Evolutionary conservation across 108 stramenopile genomes (phyloP).

Genomic region (Cyclotella sp.): DNA sequence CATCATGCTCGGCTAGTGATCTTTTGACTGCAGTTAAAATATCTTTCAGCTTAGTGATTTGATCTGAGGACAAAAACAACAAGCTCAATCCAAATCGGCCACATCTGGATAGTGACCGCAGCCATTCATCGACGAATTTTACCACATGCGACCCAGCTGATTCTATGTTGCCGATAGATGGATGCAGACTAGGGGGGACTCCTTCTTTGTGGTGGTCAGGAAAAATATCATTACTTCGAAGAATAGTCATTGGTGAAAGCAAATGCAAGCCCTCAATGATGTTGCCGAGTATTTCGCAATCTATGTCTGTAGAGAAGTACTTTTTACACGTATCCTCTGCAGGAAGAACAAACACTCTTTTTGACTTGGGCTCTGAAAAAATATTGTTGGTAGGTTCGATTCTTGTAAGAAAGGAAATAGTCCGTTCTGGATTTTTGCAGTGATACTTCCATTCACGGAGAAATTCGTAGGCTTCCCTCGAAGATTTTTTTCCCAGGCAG

Average conservation of each 20-base stretch:
- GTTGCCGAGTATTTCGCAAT: conserved; percentile 38
- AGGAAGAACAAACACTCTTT: conserved; percentile 1
- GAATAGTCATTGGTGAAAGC: conserved; percentile 8
- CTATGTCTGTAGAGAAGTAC: conserved; percentile 42
- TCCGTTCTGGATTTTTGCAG: conserved; percentile 27
- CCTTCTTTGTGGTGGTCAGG: not conserved
- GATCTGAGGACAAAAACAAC: conserved; percentile 34
- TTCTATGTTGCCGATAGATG: conserved; percentile 6
- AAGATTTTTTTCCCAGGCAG: conserved; percentile 20
- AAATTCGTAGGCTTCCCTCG: conserved; percentile 34
- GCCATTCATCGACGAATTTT: conserved; percentile 22
- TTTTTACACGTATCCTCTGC: conserved; percentile 30
- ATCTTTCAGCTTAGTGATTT: conserved; percentile 31
- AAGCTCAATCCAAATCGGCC: conserved; percentile 40
- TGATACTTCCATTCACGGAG: conserved; percentile 28
- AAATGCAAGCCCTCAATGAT: conserved; percentile 39
- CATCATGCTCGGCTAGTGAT: not conserved
- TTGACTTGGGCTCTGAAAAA: not conserved
- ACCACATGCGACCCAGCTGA: conserved; percentile 4
- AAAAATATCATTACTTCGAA: not conserved
- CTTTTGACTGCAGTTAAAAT: conserved; percentile 18
- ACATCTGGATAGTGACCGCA: conserved; percentile 28
- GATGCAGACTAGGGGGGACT: not conserved
- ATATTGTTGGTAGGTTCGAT: conserved; percentile 1
- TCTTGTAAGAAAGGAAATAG: conserved; percentile 31